These are phyloP conservation scores for Flaveria brownii DNA, from an alignment of 129 eudicot species.

Conservation along the genomic window DNA sequence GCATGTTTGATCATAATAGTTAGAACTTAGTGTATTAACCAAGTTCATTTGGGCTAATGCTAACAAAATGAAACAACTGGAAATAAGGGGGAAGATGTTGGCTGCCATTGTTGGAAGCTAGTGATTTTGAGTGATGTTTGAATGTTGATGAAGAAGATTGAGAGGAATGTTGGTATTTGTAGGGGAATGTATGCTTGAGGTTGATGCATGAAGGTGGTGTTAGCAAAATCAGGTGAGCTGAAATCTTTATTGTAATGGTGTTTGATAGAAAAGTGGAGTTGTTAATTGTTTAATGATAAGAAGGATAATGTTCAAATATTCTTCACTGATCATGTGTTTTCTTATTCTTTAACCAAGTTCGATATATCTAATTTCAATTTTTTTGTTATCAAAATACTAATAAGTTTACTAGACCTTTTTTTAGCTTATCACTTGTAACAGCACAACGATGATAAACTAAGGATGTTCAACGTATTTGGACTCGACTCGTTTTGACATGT, in stretches of 20 bases:
- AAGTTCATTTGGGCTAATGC: constrained; percentile 12
- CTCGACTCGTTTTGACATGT: no score
- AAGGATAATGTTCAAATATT: background rate
- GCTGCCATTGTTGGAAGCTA: constrained; percentile 37
- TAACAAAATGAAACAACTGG: constrained; percentile 15
- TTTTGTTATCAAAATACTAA: background rate
- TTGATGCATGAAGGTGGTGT: constrained; percentile 31
- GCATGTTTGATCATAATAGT: constrained; percentile 70
- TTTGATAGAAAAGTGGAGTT: constrained; percentile 13
- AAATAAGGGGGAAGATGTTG: constrained; percentile 31
- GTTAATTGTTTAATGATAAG: constrained; percentile 16
- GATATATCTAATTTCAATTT: background rate
- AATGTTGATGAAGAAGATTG: constrained; percentile 16
- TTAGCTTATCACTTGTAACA: background rate
- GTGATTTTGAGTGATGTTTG: background rate
- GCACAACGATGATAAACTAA: no score
- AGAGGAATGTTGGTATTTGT: constrained; percentile 29
- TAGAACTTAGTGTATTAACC: constrained; percentile 42
- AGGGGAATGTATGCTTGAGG: background rate
- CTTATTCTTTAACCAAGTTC: no score
- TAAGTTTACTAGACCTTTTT: background rate
- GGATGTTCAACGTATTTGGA: no score
- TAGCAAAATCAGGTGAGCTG: constrained; percentile 46
- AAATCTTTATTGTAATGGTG: constrained; percentile 24
- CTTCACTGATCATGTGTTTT: background rate